Evolutionary conservation across 2,329 filamentous ascomycete genomes (phyloP).

Genomic region (Phaeosphaeriaceae sp.): DNA sequence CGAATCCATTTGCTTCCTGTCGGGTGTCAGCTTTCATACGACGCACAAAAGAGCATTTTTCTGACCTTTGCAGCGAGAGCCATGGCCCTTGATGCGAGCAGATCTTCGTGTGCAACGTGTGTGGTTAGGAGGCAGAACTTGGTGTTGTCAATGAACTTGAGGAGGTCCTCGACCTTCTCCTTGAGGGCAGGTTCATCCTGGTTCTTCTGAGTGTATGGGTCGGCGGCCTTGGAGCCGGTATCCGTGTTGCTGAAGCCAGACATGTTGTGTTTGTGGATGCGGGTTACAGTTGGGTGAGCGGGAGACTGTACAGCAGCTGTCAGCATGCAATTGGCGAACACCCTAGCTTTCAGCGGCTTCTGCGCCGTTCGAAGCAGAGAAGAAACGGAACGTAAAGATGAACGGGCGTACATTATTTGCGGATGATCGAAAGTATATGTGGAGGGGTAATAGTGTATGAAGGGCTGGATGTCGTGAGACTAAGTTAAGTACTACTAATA

Average conservation of each 20-base stretch:
- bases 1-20: slow-evolving; percentile 78
- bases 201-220: slow-evolving; percentile 83
- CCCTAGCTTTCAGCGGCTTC: slow-evolving; percentile 9
- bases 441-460: slow-evolving; percentile 9
- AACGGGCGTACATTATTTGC: slow-evolving; percentile 19
- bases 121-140: slow-evolving; percentile 95
- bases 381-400: slow-evolving; percentile 9
- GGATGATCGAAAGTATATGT: background rate
- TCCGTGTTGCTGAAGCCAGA: slow-evolving; percentile 49
- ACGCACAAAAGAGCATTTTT: background rate
- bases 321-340: slow-evolving; percentile 23
- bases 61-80: slow-evolving; percentile 78
- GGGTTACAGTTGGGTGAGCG: slow-evolving; percentile 13
- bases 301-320: slow-evolving; percentile 26
- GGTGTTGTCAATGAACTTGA: slow-evolving; percentile 71
- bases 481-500: slow-evolving; percentile 4
- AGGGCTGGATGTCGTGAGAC: slow-evolving; percentile 13
- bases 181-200: slow-evolving; percentile 72
- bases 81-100: slow-evolving; percentile 85
- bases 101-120: slow-evolving; percentile 67
- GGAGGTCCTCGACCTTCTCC: slow-evolving; percentile 78
- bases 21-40: slow-evolving; percentile 3
- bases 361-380: slow-evolving; percentile 5
- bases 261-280: slow-evolving; percentile 31
- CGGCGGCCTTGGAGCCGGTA: slow-evolving; percentile 59